Base-by-base conservation (phyloP, 495 filamentous ascomycete species). In the Glarea lozoyensis region DNA sequence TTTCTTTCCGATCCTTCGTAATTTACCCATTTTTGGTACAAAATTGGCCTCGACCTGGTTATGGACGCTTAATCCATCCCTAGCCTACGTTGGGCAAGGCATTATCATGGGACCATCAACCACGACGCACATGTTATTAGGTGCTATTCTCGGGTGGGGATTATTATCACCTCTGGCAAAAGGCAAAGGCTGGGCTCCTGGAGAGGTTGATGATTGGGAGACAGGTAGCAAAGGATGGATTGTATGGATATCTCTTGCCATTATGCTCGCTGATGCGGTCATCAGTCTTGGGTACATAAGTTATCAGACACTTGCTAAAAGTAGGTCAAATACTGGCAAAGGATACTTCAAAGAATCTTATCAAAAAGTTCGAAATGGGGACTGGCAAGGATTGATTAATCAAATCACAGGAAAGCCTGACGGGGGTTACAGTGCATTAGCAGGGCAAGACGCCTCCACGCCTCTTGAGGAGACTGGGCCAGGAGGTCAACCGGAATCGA, bases 221-320 rank as follows among this genome's bases (percentile, higher is more conserved):
- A 75, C 67, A 23, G 92, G 92, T 5, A 92, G 84, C 57, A 94
- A 96, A 67, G 92, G 90, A 16, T 99, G 92, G 92, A 95, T 99
- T 45, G 85, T 97, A 0, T 99, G 92, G 92, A 66, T 90, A 1
- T 90, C 84, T 43, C 62, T 99, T 22, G 87, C 92, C 1, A 93
- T 99, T 48, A 99, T 99, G 92, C 74, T 99, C 48, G 82, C 86
- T 6, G 92, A 99, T 62, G 84, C 89, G 2, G 65, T 97, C 3
- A 73, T 96, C 40, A 95, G 85, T 51, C 72, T 99, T 15, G 79
- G 84, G 3, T 88, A 86, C 67, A 69, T 99, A 18, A 69, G 87
- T 4, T 43, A 82, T 9, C 78, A 75, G 20, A 80, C 84, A 5
- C 40, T 82, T 1, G 53, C 84, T 10, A 48, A 48, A 2, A n/a